Conservation (phyloP, 2,329 filamentous ascomycete genomes). For the Microdochium paspali region DNA sequence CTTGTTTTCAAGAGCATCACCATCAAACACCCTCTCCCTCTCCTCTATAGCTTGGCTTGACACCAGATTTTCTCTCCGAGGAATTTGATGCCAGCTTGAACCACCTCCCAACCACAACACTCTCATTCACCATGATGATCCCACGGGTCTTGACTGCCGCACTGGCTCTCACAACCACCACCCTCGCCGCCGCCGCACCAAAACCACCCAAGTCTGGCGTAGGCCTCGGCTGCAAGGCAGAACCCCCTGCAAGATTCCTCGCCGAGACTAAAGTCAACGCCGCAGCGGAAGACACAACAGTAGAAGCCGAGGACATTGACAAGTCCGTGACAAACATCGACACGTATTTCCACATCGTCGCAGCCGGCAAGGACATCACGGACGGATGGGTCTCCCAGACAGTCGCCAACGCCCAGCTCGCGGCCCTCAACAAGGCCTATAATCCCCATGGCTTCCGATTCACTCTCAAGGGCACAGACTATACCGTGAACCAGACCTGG, state of each 20-base stretch:
- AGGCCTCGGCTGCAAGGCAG: not conserved
- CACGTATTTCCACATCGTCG: not conserved
- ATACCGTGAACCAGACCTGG: slow-evolving; percentile 2
- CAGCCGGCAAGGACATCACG: not conserved
- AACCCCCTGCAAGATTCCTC: not conserved
- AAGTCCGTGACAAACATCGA: not conserved
- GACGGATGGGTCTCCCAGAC: not conserved
- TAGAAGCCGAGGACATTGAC: not conserved
- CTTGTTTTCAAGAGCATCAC: too few species aligned
- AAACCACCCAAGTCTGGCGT: not conserved
- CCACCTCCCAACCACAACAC: not conserved
- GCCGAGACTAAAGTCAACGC: not conserved
- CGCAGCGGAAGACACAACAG: not conserved
- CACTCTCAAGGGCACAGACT: slow-evolving; percentile 1
- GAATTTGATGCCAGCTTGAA: not conserved
- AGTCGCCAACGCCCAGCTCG: not conserved
- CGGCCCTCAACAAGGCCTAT: slow-evolving; percentile 1
- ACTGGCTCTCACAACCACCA: not conserved
- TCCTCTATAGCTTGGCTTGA: not conserved
- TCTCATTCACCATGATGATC: not conserved
- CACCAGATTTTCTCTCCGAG: not conserved
- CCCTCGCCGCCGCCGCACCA: not conserved
- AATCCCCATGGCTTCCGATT: not conserved
- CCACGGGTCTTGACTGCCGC: not conserved
- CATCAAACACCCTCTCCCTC: too few species aligned